Percentiles rank a stretch among this genome's conserved stretches.
phyloP scores from a whole-genome alignment of 2,329 filamentous ascomycete genomes.

The Penicillium psychrosexuale region DNA sequence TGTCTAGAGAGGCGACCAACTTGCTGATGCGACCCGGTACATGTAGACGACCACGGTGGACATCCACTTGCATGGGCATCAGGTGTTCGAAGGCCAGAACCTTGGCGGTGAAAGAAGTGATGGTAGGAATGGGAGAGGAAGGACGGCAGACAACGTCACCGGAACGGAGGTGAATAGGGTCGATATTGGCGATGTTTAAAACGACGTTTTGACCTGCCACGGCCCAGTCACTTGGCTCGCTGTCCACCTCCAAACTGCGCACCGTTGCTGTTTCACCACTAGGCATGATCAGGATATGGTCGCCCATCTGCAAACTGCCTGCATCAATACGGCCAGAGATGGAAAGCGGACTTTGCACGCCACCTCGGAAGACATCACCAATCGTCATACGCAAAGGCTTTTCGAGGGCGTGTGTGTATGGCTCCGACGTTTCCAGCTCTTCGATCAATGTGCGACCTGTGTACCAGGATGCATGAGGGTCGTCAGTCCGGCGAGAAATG shows the following conservation, averaged over 20 bases:
- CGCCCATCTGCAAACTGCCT: slow-evolving; percentile 79
- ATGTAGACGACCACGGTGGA: slow-evolving; percentile 82
- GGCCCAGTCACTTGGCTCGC: slow-evolving; percentile 75
- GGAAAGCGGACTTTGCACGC: slow-evolving; percentile 75
- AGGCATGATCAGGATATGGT: slow-evolving; percentile 74
- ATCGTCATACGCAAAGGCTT: slow-evolving; percentile 85
- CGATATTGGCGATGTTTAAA: slow-evolving; percentile 80
- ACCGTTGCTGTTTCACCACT: slow-evolving; percentile 76
- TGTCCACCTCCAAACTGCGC: slow-evolving; percentile 76
- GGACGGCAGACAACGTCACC: slow-evolving; percentile 84
- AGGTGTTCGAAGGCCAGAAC: slow-evolving; percentile 86
- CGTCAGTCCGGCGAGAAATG: slow-evolving; percentile 54
- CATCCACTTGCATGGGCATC: slow-evolving; percentile 82
- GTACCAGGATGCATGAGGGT: slow-evolving; percentile 69
- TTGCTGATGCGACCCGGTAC: slow-evolving; percentile 69
- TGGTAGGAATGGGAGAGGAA: slow-evolving; percentile 63
- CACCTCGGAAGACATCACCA: slow-evolving; percentile 77
- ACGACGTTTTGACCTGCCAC: slow-evolving; percentile 87
- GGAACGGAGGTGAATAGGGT: slow-evolving; percentile 73
- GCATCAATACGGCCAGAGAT: slow-evolving; percentile 82
- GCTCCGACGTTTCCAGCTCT: slow-evolving; percentile 79
- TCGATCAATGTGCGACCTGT: slow-evolving; percentile 73
- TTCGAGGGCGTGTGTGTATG: slow-evolving; percentile 65
- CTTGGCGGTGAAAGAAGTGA: slow-evolving; percentile 75
- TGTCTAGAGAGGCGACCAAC: slow-evolving; percentile 73